A percentile compares a stretch with the other conserved stretches of the same genome.
phyloP scores from a whole-genome alignment of 345 rosid species.

The Gossypium ekmanianum region DNA sequence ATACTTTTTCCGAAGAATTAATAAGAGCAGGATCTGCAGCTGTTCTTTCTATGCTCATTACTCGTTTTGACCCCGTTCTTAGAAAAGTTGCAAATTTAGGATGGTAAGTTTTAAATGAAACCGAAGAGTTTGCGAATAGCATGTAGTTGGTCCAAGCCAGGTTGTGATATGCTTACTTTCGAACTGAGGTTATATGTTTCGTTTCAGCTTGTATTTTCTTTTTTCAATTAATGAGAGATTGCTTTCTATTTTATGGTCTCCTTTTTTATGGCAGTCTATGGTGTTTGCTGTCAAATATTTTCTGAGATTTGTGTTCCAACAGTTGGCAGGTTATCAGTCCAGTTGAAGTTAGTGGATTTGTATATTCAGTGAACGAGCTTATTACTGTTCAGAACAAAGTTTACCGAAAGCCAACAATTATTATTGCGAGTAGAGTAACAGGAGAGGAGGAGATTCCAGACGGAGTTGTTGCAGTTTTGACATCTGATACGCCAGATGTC shows the following conservation, averaged over 20 bases:
- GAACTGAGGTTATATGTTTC: not conserved
- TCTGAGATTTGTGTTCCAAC: slow-evolving; percentile 18
- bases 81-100: slow-evolving; percentile 40
- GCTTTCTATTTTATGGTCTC: not conserved
- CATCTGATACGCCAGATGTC: slow-evolving; percentile 40
- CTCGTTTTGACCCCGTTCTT: slow-evolving; percentile 32
- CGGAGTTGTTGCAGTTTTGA: slow-evolving; percentile 44
- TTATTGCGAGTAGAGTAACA: slow-evolving; percentile 32
- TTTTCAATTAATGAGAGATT: not conserved
- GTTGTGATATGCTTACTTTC: not conserved
- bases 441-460: slow-evolving; percentile 47
- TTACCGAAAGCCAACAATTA: slow-evolving; percentile 35
- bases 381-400: slow-evolving; percentile 34
- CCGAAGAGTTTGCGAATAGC: not conserved
- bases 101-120: slow-evolving; percentile 23
- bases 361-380: slow-evolving; percentile 28
- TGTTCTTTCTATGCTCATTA: slow-evolving; percentile 32
- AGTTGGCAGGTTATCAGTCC: slow-evolving; percentile 53
- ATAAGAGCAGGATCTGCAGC: slow-evolving; percentile 33
- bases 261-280: not conserved
- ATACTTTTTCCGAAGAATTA: slow-evolving; percentile 37
- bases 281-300: not conserved
- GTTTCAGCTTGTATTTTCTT: not conserved
- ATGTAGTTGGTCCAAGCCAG: not conserved
- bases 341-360: slow-evolving; percentile 36